phyloP scores from a whole-genome alignment of 2,329 filamentous ascomycete genomes.

The Fusarium longipes region DNA sequence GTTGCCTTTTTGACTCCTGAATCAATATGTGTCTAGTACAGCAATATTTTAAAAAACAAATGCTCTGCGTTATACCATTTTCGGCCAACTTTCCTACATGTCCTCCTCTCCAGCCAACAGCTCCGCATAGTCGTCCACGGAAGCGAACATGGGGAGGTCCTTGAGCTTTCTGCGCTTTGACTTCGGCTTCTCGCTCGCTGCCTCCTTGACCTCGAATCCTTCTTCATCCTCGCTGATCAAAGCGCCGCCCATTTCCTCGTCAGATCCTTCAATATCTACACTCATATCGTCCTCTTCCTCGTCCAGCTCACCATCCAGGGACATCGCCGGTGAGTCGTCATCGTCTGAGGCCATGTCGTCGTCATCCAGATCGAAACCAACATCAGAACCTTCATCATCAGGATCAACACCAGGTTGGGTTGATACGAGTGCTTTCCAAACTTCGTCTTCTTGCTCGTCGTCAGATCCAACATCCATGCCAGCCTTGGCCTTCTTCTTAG shows the following conservation, averaged over 20 bases:
- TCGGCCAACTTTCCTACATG: conserved; percentile 19
- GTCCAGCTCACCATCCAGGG: conserved; percentile 59
- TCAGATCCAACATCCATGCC: conserved; percentile 60
- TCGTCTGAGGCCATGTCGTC: conserved; percentile 62
- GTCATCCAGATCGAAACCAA: conserved; percentile 62
- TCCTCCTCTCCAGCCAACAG: conserved; percentile 80
- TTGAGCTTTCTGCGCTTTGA: conserved; percentile 86
- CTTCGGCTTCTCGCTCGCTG: conserved; percentile 59
- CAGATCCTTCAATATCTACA: conserved; percentile 54
- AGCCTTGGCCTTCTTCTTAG: conserved; percentile 64
- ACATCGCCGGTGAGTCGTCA: conserved; percentile 55
- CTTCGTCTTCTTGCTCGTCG: conserved; percentile 78
- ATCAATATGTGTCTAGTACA: conserved; percentile 27
- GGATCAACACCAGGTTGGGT: conserved; percentile 74
- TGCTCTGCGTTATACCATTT: conserved; percentile 16
- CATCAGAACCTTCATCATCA: conserved; percentile 62
- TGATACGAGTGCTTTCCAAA: conserved; percentile 90
- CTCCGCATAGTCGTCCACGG: conserved; percentile 91
- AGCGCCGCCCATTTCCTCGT: conserved; percentile 59
- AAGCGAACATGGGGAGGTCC: conserved; percentile 91
- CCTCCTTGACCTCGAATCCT: conserved; percentile 71
- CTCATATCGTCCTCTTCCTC: conserved; percentile 58
- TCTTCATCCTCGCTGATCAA: conserved; percentile 55
- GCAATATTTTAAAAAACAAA: conserved; percentile 30
- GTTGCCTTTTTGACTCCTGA: conserved; percentile 32